phyloP scores from a whole-genome alignment of 2,329 filamentous ascomycete genomes.

The Xylaria multiplex region DNA sequence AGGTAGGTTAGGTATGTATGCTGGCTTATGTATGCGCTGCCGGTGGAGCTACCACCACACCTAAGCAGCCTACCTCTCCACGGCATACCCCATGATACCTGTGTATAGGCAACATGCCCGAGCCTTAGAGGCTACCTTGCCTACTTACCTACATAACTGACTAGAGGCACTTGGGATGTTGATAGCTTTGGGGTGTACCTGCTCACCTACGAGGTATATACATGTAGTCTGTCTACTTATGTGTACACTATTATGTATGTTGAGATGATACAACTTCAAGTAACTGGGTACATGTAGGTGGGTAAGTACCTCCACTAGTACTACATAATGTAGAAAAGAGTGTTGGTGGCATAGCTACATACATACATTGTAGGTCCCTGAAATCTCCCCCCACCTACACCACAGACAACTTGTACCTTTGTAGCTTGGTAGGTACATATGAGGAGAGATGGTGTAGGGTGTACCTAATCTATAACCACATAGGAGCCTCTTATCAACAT shows the following conservation, averaged over 20 bases:
- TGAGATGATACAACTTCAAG: too few species aligned
- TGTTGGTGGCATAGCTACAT: neutral
- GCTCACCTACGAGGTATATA: too few species aligned
- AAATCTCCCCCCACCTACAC: constrained; percentile 17
- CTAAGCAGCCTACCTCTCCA: too few species aligned
- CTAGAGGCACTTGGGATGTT: neutral
- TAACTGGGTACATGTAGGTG: neutral
- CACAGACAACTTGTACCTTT: neutral
- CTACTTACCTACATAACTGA: too few species aligned
- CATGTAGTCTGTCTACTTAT: too few species aligned
- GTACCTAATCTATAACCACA: too few species aligned
- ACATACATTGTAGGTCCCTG: constrained; percentile 1
- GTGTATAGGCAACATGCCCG: too few species aligned
- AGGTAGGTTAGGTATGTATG: constrained; percentile 4
- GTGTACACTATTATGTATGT: too few species aligned
- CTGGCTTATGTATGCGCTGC: neutral
- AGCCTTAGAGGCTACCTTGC: neutral
- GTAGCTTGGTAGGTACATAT: too few species aligned
- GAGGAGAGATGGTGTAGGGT: too few species aligned
- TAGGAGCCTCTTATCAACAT: neutral
- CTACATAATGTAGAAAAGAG: neutral
- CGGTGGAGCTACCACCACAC: neutral
- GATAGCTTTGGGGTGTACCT: too few species aligned
- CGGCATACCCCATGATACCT: too few species aligned
- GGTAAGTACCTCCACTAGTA: neutral